Percentiles rank a stretch among this genome's conserved stretches.
Conservation (phyloP, 1,139 yeast genomes). For the Magnusiomyces clavatus region DNA sequence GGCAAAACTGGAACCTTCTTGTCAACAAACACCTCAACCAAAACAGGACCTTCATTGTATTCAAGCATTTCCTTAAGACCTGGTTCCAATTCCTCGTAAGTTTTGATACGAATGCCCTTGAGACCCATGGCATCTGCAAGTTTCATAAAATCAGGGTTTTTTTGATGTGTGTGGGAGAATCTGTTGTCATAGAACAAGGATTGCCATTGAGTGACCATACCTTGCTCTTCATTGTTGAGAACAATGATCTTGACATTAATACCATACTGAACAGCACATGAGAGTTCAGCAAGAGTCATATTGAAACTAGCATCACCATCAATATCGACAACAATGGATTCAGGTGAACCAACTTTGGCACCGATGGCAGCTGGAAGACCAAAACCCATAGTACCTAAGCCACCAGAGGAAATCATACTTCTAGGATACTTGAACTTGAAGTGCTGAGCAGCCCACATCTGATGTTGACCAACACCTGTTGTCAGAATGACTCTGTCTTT, state of each 20-base stretch:
- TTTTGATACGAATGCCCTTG: conserved; percentile 66
- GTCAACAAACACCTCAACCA: conserved; percentile 85
- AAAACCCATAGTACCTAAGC: conserved; percentile 97
- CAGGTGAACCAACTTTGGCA: conserved; percentile 94
- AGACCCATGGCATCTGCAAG: conserved; percentile 92
- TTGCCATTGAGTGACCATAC: conserved; percentile 99
- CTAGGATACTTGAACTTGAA: conserved; percentile 90
- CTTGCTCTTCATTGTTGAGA: conserved; percentile 95
- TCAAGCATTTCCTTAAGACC: conserved; percentile 70
- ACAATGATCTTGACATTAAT: conserved; percentile 86
- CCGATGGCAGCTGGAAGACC: conserved; percentile 98
- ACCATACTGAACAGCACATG: conserved; percentile 88
- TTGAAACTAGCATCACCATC: conserved; percentile 98
- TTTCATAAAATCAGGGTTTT: conserved; percentile 87
- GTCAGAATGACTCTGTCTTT: conserved; percentile 77
- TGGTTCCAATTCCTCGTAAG: conserved; percentile 54
- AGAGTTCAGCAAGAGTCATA: conserved; percentile 90
- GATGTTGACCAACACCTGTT: conserved; percentile 99
- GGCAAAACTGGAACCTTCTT: conserved; percentile 97
- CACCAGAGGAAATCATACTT: conserved; percentile 93
- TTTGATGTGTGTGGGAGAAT: conserved; percentile 93
- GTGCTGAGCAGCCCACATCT: conserved; percentile 99
- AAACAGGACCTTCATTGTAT: conserved; percentile 68
- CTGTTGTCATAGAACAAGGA: conserved; percentile 93
- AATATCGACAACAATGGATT: conserved; percentile 88